Base-by-base conservation (phyloP, 139 green algal genomes). In the Tetraselmis striata region DNA sequence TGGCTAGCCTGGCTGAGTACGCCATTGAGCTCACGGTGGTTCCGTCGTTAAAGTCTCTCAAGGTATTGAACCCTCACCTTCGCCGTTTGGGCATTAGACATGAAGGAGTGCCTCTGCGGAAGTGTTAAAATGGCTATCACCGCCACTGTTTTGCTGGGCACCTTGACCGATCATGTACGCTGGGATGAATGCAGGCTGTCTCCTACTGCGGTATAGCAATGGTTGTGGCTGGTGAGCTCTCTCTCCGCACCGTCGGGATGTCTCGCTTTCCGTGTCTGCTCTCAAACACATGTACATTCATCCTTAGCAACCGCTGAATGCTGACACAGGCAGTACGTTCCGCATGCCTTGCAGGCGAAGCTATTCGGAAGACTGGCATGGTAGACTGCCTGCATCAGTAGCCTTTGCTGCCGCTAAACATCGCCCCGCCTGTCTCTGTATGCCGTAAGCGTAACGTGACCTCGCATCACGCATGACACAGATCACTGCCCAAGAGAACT, bases 361-460 rank as follows among this genome's bases (percentile, higher is more conserved):
- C 75, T 0, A 74, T 95, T 26, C 76, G 93, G 0, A 96, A 96
- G 76, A 31, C 80, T 32, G 93, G 86, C 0, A 93, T 94, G 86
- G 87, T 93, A 77, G 45, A n/a, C n/a, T n/a, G n/a, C n/a, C n/a
- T n/a, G n/a, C n/a, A n/a, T n/a, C n/a, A n/a, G n/a, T n/a, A n/a
- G n/a, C n/a, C n/a, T n/a, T n/a, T n/a, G n/a, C n/a, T n/a, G n/a
- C n/a, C n/a, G n/a, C n/a, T n/a, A n/a, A n/a, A n/a, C n/a, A n/a
- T n/a, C n/a, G 83, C 25, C 2, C 28, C 2, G 22, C 24, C 27
- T 84, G 27, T 26, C 32, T 32, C 0, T 74, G 1, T 59, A 27
- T 81, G 59, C 75, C 59, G 24, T 67, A 82, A 31, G 18, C 11
- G 29, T 29, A 32, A 1, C n/a, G n/a, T n/a, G n/a, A n/a, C n/a